Conservation (phyloP, 208 protist species). For the Trypanosoma conorhini region DNA sequence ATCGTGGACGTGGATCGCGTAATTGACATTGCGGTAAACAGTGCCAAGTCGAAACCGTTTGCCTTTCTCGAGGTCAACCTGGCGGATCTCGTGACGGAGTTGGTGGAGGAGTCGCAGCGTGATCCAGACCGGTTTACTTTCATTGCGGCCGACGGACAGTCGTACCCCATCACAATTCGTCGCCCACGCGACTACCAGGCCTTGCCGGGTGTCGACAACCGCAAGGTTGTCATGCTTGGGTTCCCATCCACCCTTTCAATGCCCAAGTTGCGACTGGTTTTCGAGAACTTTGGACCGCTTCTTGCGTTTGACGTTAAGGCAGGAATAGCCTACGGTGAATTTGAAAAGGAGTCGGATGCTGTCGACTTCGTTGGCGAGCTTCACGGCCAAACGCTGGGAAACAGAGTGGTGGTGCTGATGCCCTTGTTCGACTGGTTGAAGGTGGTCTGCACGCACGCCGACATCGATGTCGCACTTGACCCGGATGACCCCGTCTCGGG, state of each 20-base stretch:
- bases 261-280: constrained; percentile 47
- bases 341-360: constrained; percentile 51
- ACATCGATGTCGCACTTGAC: constrained; percentile 71
- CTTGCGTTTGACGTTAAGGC: constrained; percentile 61
- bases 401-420: constrained; percentile 57
- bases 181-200: constrained; percentile 71
- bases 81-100: constrained; percentile 79
- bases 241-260: constrained; percentile 61
- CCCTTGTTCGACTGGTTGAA: constrained; percentile 82
- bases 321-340: constrained; percentile 81
- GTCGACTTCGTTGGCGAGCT: constrained; percentile 67
- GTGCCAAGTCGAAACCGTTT: constrained; percentile 68
- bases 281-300: constrained; percentile 67
- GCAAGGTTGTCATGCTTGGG: constrained; percentile 75
- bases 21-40: constrained; percentile 50
- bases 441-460: constrained; percentile 56
- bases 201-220: constrained; percentile 53
- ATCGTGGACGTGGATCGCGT: constrained; percentile 63
- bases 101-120: constrained; percentile 49
- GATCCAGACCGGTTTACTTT: constrained; percentile 73
- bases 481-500: constrained; percentile 76
- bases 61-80: constrained; percentile 82
- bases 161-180: constrained; percentile 62
- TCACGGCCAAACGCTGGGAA: constrained; percentile 70
- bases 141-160: constrained; percentile 41